These are phyloP conservation scores for Starmerella apicola DNA, from an alignment of 805 yeast species.

Conservation along the genomic window DNA sequence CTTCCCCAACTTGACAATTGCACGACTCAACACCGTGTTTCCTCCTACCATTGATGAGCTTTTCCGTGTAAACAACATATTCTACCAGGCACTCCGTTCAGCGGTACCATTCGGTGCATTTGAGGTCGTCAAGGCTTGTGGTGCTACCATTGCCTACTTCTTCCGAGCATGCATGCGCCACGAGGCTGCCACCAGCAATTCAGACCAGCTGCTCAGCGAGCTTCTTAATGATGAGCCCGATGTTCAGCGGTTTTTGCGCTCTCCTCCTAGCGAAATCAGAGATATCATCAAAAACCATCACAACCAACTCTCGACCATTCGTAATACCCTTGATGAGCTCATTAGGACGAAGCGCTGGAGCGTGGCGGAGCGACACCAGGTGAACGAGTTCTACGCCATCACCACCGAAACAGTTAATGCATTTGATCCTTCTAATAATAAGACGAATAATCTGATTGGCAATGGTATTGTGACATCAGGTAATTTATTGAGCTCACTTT, in stretches of 20 bases:
- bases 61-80: conserved; percentile 75
- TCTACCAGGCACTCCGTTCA: conserved; percentile 56
- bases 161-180: conserved; percentile 88
- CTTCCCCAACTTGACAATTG: conserved; percentile 42
- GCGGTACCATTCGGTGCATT: conserved; percentile 60
- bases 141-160: conserved; percentile 74
- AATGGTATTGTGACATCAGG: conserved; percentile 66
- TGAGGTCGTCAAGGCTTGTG: conserved; percentile 71
- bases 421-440: conserved; percentile 46
- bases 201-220: conserved; percentile 35
- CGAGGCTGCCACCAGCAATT: conserved; percentile 75
- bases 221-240: conserved; percentile 29
- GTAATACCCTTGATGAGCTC: conserved; percentile 54
- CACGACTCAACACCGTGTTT: conserved; percentile 61
- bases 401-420: conserved; percentile 63
- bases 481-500: conserved; percentile 70
- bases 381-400: conserved; percentile 35
- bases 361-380: conserved; percentile 24
- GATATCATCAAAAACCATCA: conserved; percentile 62
- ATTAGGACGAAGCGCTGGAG: conserved; percentile 39
- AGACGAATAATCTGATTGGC: conserved; percentile 32
- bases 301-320: conserved; percentile 60
- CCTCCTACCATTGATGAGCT: conserved; percentile 96
- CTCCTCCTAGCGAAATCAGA: conserved; percentile 32
- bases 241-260: conserved; percentile 27